These are phyloP conservation scores for Triadica sebifera DNA, from an alignment of 345 rosid species.

Conservation along the genomic window DNA sequence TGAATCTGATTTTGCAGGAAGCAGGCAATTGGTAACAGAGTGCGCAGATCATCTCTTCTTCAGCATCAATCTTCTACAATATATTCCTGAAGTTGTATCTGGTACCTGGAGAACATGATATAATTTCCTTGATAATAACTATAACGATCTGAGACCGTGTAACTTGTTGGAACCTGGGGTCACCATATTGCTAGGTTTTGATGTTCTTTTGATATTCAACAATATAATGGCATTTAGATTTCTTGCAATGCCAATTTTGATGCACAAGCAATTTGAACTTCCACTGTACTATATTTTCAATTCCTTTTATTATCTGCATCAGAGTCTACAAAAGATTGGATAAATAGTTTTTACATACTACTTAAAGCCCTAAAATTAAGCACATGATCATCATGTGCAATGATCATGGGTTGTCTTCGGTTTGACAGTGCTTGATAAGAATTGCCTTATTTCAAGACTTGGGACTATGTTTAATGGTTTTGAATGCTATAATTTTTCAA, in stretches of 20 bases:
- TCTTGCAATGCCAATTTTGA: not conserved
- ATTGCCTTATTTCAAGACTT: not conserved
- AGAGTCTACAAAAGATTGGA: not conserved
- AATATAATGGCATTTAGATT: not conserved
- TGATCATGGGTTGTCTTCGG: not conserved
- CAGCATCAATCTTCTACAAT: not conserved
- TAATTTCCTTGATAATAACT: not conserved
- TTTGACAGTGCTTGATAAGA: not conserved
- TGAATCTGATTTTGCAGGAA: constrained; percentile 9
- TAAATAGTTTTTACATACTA: not conserved
- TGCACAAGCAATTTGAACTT: not conserved
- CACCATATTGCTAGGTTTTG: not conserved
- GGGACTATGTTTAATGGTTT: not conserved
- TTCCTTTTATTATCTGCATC: not conserved
- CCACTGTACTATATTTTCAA: not conserved
- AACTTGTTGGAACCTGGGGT: not conserved
- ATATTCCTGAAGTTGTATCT: not conserved
- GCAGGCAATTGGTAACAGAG: not conserved
- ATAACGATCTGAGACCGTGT: not conserved
- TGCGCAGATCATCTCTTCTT: not conserved
- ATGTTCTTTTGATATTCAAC: not conserved
- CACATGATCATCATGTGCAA: not conserved
- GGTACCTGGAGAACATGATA: constrained; percentile 13
- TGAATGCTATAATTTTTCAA: not conserved
- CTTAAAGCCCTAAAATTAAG: not conserved